Percentiles rank a stretch among this genome's conserved stretches.
Evolutionary conservation across 371 early-diverging fungal species (phyloP).

Genomic region (Actinomucor elegans): DNA sequence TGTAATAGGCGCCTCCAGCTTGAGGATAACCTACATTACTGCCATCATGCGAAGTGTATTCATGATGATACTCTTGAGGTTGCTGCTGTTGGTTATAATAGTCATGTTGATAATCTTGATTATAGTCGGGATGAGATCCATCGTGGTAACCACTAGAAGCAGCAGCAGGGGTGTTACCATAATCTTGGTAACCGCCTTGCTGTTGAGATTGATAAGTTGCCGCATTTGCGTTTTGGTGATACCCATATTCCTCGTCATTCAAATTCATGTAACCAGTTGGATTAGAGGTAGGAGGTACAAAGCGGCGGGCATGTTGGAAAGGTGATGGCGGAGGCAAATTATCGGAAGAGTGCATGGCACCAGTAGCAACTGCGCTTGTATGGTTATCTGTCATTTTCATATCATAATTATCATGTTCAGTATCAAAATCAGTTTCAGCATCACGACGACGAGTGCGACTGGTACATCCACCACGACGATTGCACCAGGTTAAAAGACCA

Average conservation of each 20-base stretch:
- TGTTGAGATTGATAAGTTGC: conserved; percentile 4
- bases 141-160: neutral
- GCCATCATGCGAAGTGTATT: conserved; percentile 4
- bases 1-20: conserved; percentile 8
- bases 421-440: conserved; percentile 4
- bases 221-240: conserved; percentile 14
- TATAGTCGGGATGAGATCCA: conserved; percentile 4
- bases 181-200: conserved; percentile 7
- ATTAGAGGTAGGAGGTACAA: conserved; percentile 27
- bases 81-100: neutral
- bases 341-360: conserved; percentile 5
- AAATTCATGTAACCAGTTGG: conserved; percentile 32
- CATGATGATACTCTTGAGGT: conserved; percentile 1
- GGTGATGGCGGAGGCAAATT: conserved; percentile 21
- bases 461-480: conserved; percentile 32
- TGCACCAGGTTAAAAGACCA: conserved; percentile 21
- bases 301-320: conserved; percentile 34
- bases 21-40: neutral
- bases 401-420: conserved; percentile 3
- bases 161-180: neutral
- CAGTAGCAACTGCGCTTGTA: neutral
- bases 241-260: conserved; percentile 27
- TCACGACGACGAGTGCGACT: conserved; percentile 27
- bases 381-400: conserved; percentile 14
- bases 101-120: conserved; percentile 8